phyloP scores from a whole-genome alignment of 345 rosid species.

The Salix viminalis region DNA sequence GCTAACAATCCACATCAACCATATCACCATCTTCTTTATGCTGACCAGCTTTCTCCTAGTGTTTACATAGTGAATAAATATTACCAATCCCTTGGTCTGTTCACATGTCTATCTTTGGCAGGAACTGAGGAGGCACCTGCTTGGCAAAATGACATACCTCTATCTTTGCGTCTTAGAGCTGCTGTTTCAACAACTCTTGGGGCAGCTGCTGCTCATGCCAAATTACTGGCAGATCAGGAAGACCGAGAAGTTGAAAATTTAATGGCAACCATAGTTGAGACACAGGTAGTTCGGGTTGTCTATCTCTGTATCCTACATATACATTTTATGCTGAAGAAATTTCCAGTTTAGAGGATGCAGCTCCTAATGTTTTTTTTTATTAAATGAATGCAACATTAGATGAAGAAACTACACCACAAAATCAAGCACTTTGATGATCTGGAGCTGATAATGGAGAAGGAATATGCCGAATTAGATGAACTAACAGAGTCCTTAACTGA shows the following conservation, averaged over 20 bases:
- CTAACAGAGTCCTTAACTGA: constrained; percentile 35
- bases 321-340: neutral
- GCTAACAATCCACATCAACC: too few species aligned
- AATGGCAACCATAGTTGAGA: constrained; percentile 53
- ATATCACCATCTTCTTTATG: neutral
- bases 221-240: constrained; percentile 81
- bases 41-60: neutral
- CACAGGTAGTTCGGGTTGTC: constrained; percentile 49
- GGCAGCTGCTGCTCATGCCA: constrained; percentile 74
- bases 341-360: neutral
- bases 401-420: constrained; percentile 70
- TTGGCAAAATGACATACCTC: constrained; percentile 43
- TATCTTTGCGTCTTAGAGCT: constrained; percentile 62
- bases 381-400: constrained; percentile 31
- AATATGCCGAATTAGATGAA: constrained; percentile 50
- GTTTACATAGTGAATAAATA: neutral
- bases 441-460: constrained; percentile 74
- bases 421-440: constrained; percentile 58
- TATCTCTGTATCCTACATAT: neutral
- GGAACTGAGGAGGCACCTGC: constrained; percentile 35
- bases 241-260: constrained; percentile 65
- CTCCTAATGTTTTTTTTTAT: constrained; percentile 8
- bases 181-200: constrained; percentile 78
- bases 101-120: constrained; percentile 23
- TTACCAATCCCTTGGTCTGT: neutral